Base-by-base conservation (phyloP, 805 yeast species). In the Hyphopichia homilentoma region DNA sequence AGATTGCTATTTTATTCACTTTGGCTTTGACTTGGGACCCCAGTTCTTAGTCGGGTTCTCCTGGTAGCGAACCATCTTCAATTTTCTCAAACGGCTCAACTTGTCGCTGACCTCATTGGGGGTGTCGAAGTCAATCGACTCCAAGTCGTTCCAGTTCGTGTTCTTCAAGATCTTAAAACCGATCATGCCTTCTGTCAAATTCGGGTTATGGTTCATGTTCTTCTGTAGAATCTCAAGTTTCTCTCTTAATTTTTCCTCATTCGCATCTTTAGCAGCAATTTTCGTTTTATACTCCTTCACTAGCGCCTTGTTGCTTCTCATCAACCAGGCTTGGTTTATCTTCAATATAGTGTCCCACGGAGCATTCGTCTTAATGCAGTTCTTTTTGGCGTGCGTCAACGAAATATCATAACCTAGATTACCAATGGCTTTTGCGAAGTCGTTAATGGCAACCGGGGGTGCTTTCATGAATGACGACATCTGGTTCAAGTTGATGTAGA, bases 1-100 rank as follows among this genome's bases (percentile, higher is more conserved):
- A n/a, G n/a, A n/a, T n/a, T n/a, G n/a, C n/a, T n/a, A n/a, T n/a
- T n/a, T n/a, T n/a, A n/a, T n/a, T n/a, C n/a, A n/a, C n/a, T n/a
- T n/a, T n/a, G 95, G 94, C 50, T 83, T 79, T 3, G 96, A 78
- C 62, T 84, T 86, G 22, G 97, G 99, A 1, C 99, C 99, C 99
- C 99, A 93, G 54, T 85, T 81, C 54, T 84, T 85, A 1, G 87
- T 75, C 11, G 99, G 99, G 51, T 89, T 90, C 51, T 80, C 88
- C 54, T 89, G 98, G 59, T 73, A 90, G 47, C 96, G 71, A 9
- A 87, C 87, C 52, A 90, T 76, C 59, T 87, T 87, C 37, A 86
- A 70, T 41, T 75, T 79, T 48, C 96, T 72, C 33, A 86, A 63
- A 34, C 59, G 65, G 45, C 77, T 77, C 34, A 88, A 61, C 30